Evolutionary conservation across 306 rosid genomes (phyloP).

Genomic region (Abrus precatorius): DNA sequence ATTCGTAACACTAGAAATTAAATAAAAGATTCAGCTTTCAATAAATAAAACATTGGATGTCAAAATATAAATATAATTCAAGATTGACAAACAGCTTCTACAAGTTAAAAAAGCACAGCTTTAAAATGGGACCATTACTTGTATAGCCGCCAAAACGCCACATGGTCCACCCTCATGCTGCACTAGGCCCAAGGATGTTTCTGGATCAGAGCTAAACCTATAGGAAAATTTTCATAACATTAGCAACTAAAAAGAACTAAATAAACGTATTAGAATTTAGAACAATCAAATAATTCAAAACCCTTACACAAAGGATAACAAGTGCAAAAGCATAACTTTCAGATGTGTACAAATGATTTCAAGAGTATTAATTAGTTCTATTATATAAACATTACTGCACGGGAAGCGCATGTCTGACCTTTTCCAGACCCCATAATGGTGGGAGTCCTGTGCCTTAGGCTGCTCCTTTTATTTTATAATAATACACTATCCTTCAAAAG

Average conservation of each 20-base stretch:
- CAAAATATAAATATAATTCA: conserved; percentile 4
- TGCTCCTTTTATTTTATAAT: neutral
- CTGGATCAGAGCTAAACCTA: conserved; percentile 76
- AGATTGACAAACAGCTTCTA: conserved; percentile 32
- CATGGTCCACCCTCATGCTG: conserved; percentile 95
- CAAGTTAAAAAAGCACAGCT: conserved; percentile 38
- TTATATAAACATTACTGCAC: neutral
- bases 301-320: conserved; percentile 2
- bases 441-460: neutral
- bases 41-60: conserved; percentile 13
- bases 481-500: conserved; percentile 13
- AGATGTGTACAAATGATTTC: neutral
- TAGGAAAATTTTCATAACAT: conserved; percentile 44
- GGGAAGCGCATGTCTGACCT: neutral
- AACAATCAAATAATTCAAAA: conserved; percentile 16
- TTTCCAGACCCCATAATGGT: neutral
- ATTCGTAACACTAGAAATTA: neutral
- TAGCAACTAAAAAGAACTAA: conserved; percentile 46
- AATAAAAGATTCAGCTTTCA: conserved; percentile 14
- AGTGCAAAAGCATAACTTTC: neutral
- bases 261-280: conserved; percentile 28
- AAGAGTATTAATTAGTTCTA: neutral
- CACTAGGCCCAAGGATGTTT: conserved; percentile 82
- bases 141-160: conserved; percentile 87
- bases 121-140: conserved; percentile 66